Conservation (phyloP, 2,329 filamentous ascomycete species). For the Monilinia laxa region DNA sequence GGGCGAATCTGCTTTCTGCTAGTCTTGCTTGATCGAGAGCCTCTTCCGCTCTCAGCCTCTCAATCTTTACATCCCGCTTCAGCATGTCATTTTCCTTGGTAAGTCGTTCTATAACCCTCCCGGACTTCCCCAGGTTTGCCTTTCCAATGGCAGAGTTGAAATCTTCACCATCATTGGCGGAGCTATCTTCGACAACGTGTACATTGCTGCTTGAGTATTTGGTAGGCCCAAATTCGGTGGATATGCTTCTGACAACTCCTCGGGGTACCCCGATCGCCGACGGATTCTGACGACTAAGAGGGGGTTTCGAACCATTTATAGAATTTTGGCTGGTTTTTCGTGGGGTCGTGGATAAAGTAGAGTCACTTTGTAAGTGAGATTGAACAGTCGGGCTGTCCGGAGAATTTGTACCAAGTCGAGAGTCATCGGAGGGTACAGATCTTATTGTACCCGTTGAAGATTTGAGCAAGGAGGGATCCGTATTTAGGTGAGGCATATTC, state of each 20-base stretch:
- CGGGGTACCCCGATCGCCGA: slow-evolving; percentile 24
- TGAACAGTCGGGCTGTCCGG: slow-evolving; percentile 22
- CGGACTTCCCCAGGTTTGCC: slow-evolving; percentile 70
- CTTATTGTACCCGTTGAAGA: slow-evolving; percentile 34
- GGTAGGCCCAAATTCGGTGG: slow-evolving; percentile 38
- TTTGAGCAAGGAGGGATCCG: slow-evolving; percentile 26
- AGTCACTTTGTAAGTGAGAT: slow-evolving; percentile 28
- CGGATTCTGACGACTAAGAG: slow-evolving; percentile 33
- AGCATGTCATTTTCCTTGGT: slow-evolving; percentile 78
- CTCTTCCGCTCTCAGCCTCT: slow-evolving; percentile 65
- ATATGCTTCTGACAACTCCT: slow-evolving; percentile 35
- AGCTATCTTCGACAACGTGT: slow-evolving; percentile 28
- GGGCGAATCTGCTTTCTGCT: slow-evolving; percentile 70
- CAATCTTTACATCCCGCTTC: slow-evolving; percentile 69
- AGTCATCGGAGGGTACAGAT: slow-evolving; percentile 35
- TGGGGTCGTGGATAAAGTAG: slow-evolving; percentile 29
- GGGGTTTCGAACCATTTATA: slow-evolving; percentile 28
- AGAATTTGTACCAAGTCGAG: slow-evolving; percentile 24
- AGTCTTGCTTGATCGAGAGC: slow-evolving; percentile 66
- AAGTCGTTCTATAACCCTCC: slow-evolving; percentile 76
- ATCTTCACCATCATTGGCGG: slow-evolving; percentile 29
- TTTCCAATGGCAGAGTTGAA: slow-evolving; percentile 70
- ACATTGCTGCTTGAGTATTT: slow-evolving; percentile 30
- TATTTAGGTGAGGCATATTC: slow-evolving; percentile 32
- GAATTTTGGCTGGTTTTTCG: slow-evolving; percentile 26